These are phyloP conservation scores for Pseudopithomyces maydicus DNA, from an alignment of 2,329 filamentous ascomycete genomes.

Conservation along the genomic window DNA sequence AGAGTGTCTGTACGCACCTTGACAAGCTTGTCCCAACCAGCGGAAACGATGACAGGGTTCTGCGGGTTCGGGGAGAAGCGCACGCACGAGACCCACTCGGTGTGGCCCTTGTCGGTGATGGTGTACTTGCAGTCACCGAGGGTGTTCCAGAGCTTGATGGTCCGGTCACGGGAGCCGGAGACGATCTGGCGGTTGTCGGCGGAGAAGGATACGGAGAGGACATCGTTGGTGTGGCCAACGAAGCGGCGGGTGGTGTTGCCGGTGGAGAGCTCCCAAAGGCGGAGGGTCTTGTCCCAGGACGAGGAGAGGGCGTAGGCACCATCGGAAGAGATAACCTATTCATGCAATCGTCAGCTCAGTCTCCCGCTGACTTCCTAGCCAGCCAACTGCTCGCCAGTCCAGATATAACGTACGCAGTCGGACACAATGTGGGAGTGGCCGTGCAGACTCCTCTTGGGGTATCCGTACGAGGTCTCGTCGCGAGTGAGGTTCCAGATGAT, in stretches of 20 bases:
- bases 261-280: conserved; percentile 97
- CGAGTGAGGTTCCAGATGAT: conserved; percentile 99
- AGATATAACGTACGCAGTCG: conserved; percentile 83
- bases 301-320: conserved; percentile 98
- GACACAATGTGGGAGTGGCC: conserved; percentile 99
- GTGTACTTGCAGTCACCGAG: conserved; percentile 99
- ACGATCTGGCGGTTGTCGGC: conserved; percentile 99
- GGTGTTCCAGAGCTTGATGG: conserved; percentile 99
- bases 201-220: conserved; percentile 99
- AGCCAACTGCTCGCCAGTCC: conserved; percentile 31
- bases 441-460: conserved; percentile 98
- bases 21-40: conserved; percentile 99
- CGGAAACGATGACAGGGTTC: conserved; percentile 99
- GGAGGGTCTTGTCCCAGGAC: conserved; percentile 99
- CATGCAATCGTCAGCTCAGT: conserved; percentile 42
- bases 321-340: conserved; percentile 96
- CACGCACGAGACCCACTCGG: conserved; percentile 99
- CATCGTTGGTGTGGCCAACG: conserved; percentile 98
- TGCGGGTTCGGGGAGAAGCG: conserved; percentile 99
- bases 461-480: conserved; percentile 97
- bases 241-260: conserved; percentile 98
- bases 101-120: conserved; percentile 99
- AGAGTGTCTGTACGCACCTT: conserved; percentile 73
- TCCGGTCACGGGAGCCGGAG: conserved; percentile 95
- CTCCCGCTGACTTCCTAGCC: conserved; percentile 22